Conservation (phyloP, 2,329 filamentous ascomycete genomes). For the Penicillium sp. region DNA sequence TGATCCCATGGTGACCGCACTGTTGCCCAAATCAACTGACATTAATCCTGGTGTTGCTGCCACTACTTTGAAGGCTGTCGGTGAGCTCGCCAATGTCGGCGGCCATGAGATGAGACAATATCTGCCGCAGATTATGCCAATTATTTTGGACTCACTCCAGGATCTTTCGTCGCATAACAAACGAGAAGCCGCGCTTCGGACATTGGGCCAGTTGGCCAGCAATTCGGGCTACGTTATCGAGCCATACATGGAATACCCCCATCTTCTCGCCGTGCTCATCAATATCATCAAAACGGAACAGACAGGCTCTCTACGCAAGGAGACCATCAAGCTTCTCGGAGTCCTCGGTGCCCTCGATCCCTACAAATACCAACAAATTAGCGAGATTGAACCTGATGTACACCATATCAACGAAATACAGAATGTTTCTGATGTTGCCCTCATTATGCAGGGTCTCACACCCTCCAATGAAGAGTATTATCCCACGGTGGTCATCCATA, state of each 20-base stretch:
- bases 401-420: constrained; percentile 68
- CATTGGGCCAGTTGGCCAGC: constrained; percentile 86
- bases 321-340: constrained; percentile 95
- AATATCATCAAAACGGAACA: constrained; percentile 93
- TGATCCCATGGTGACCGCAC: constrained; percentile 89
- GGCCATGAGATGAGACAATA: constrained; percentile 92
- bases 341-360: constrained; percentile 93
- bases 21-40: constrained; percentile 91
- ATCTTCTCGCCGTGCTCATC: constrained; percentile 87
- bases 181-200: constrained; percentile 85
- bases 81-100: constrained; percentile 89
- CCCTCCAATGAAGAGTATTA: constrained; percentile 98
- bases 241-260: constrained; percentile 91
- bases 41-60: constrained; percentile 83
- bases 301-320: constrained; percentile 78
- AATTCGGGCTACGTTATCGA: constrained; percentile 98
- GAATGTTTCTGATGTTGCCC: constrained; percentile 81
- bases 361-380: constrained; percentile 91
- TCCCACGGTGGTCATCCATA: constrained; percentile 95
- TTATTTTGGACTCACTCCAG: constrained; percentile 90
- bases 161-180: constrained; percentile 89
- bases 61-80: constrained; percentile 91
- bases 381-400: constrained; percentile 81
- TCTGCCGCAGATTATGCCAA: constrained; percentile 87
- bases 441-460: constrained; percentile 96